phyloP scores from a whole-genome alignment of 495 filamentous ascomycete species.

The Xylaria castorea region DNA sequence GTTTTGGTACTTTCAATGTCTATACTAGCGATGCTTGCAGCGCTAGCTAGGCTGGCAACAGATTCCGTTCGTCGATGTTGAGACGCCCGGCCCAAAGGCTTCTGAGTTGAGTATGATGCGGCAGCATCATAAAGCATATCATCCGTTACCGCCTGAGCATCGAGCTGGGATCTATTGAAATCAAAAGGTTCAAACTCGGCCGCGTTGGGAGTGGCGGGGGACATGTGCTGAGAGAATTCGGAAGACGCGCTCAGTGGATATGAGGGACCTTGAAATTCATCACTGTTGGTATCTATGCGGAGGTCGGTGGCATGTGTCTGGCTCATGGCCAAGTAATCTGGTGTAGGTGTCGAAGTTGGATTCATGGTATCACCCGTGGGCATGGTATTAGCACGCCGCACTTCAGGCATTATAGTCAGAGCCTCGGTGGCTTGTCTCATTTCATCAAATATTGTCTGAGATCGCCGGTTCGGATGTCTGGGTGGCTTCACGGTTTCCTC shows the following conservation, averaged over 20 bases:
- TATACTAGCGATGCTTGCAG: conserved; percentile 61
- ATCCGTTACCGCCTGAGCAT: conserved; percentile 17
- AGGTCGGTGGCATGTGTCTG: conserved; percentile 59
- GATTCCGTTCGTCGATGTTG: conserved; percentile 57
- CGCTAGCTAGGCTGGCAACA: conserved; percentile 54
- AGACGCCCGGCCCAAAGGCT: conserved; percentile 43
- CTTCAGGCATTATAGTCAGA: conserved; percentile 44
- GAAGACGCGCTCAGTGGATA: conserved; percentile 35
- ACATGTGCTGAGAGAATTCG: conserved; percentile 47
- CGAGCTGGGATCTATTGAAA: conserved; percentile 44
- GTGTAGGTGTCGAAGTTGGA: conserved; percentile 55
- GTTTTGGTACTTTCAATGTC: conserved; percentile 63
- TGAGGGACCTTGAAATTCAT: conserved; percentile 36
- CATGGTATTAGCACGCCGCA: conserved; percentile 50
- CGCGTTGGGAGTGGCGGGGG: conserved; percentile 47
- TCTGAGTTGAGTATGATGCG: conserved; percentile 28
- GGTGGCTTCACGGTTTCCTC: conserved; percentile 63
- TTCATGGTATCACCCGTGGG: conserved; percentile 48
- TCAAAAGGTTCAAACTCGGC: conserved; percentile 41
- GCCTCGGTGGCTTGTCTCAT: conserved; percentile 54
- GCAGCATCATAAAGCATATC: conserved; percentile 15
- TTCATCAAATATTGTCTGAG: conserved; percentile 51
- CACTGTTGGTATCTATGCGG: conserved; percentile 56
- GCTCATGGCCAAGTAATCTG: conserved; percentile 63
- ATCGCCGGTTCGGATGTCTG: conserved; percentile 32